Base-by-base conservation (phyloP, 78 protist genomes). In the Dictyostelium capitatum region DNA sequence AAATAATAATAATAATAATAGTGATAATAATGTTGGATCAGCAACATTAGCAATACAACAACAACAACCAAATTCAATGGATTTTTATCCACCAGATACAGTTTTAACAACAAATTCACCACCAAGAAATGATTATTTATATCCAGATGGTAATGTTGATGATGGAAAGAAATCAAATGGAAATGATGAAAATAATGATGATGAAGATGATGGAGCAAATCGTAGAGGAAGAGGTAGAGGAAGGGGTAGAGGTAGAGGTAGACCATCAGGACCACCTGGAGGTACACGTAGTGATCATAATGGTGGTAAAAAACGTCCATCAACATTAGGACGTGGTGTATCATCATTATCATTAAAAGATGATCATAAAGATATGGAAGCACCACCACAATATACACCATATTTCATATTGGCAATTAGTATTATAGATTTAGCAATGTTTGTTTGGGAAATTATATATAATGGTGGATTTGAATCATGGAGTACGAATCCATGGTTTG, bases 401-500 rank as follows among this genome's bases (percentile, higher is more conserved):
- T 91, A 82, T 67, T 91, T 91, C 56, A 82, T 82, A 28, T 73
- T 91, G 9, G n/a, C 83, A n/a, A 67, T 91, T 6, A 82, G 89
- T 77, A 53, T 91, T 17, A 70, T 91, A 10, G 74, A 91, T 56
- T 62, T 82, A 15, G 59, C 37, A 19, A 23, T 91, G 46, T 43
- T 91, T 25, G n/a, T 91, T 53, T 91, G 89, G 85, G 95, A 91
- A 62, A 82, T 91, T 32, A 70, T 91, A 30, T 54, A 70, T 59
- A 91, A 91, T 41, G 32, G 54, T 12, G 95, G 95, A 19, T 70
- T 91, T 25, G 95, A 81, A 50, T 62, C 90, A 20, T 91, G 89
- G 92, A 80, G 69, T n/a, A n/a, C 43, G 72, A 91, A 91, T 46
- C 95, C 95, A 32, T 91, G 95, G 95, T 82, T 79, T 69, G 95